Evolutionary conservation across 495 filamentous ascomycete genomes (phyloP).

Genomic region (Melanomma pulvis-pyrius): DNA sequence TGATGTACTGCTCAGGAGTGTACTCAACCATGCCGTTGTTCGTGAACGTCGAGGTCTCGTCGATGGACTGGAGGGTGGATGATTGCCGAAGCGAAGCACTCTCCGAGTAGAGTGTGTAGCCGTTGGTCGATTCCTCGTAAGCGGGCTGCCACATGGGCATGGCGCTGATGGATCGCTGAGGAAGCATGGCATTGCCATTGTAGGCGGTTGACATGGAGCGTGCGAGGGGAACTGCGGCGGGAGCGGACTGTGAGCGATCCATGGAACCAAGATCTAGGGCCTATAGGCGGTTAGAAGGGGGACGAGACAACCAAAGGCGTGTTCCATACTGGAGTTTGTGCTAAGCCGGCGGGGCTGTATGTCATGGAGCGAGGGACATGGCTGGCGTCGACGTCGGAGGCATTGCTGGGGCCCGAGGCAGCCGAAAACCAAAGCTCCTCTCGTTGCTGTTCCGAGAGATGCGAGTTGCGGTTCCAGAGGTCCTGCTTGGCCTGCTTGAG

Average conservation of each 20-base stretch:
- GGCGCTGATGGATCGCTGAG: slow-evolving; percentile 10
- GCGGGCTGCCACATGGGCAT: slow-evolving; percentile 20
- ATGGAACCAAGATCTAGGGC: slow-evolving; percentile 19
- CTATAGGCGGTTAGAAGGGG: slow-evolving; percentile 22
- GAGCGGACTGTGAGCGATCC: slow-evolving; percentile 31
- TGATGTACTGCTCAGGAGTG: slow-evolving; percentile 26
- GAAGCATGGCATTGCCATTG: background rate
- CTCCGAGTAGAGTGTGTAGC: slow-evolving; percentile 23
- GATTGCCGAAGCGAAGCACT: background rate
- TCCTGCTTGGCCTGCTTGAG: slow-evolving; percentile 22
- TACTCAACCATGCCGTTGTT: slow-evolving; percentile 22
- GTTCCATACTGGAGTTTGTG: slow-evolving; percentile 28
- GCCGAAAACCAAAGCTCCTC: slow-evolving; percentile 16
- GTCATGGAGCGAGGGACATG: slow-evolving; percentile 36
- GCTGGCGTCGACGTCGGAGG: slow-evolving; percentile 1
- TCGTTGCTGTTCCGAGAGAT: slow-evolving; percentile 23
- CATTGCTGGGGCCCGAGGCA: background rate
- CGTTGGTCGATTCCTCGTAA: slow-evolving; percentile 8
- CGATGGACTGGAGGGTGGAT: slow-evolving; percentile 22
- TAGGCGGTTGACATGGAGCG: slow-evolving; percentile 16
- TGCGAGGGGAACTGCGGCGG: slow-evolving; percentile 18
- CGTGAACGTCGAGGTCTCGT: slow-evolving; percentile 8
- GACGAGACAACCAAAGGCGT: slow-evolving; percentile 21
- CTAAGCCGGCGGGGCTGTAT: slow-evolving; percentile 4
- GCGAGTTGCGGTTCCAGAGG: slow-evolving; percentile 17